Base-by-base conservation (phyloP, 2,329 filamentous ascomycete genomes). In the Ceratocystis smalleyi region DNA sequence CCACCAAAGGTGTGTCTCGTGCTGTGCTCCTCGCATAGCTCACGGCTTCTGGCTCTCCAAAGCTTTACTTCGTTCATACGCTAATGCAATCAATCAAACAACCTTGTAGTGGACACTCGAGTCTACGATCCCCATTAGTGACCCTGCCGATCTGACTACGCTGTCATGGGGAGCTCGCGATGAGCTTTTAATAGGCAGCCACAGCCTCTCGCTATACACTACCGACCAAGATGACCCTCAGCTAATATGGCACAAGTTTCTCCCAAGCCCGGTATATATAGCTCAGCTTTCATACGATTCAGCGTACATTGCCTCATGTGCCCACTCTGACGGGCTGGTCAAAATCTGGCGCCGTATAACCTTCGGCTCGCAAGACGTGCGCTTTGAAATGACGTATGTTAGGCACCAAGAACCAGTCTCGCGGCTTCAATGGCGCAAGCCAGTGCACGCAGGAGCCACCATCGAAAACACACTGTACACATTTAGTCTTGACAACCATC, bases 341-440 rank as follows among this genome's bases (percentile, higher is more conserved):
- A 97, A 99, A 75, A 82, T 97, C 70, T 99, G 95, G 94, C 84
- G 91, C 68, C 83, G 92, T 63, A 77, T 95, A 27, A 88, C 87
- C 7, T 96, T 92, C 71, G 90, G 90, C 15, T 81, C 84, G 0
- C 86, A 90, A 65, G 87, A 95, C 69, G 87, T 90, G 47, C 82
- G 88, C 65, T 97, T 97, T 74, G 92, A 97, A 70, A 86, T 95
- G 70, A 85, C 86, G 32, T 97, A 97, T 74, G 83, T 99, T 1
- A 79, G 85, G n/a, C 94, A 99, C 72, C 89, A 90, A 0, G 79
- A 82, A 30, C 76, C 86, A 0, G 84, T 99, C n/a, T 92, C 89
- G 2, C 84, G 83, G 66, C 76, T 96, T 66, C 86, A 92, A 72
- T 99, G 95, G 95, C 85, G 89, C 59, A 83, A 83, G 67, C 89